Evolutionary conservation across 495 filamentous ascomycete species (phyloP).

Genomic region (Aspergillus steynii): DNA sequence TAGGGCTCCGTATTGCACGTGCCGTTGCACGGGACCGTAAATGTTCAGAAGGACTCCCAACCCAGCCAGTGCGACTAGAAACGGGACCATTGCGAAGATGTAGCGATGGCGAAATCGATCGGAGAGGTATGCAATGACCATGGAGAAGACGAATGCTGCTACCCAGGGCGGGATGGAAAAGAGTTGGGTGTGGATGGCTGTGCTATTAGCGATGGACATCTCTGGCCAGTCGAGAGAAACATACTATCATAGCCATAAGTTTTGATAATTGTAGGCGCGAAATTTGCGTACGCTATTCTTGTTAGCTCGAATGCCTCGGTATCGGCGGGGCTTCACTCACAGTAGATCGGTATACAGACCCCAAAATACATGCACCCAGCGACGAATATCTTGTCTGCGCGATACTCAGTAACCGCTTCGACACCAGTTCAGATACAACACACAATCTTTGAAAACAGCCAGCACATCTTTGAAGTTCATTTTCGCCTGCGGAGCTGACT

Average conservation of each 20-base stretch:
- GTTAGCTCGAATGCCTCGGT: constrained; percentile 1
- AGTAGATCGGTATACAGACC: constrained; percentile 86
- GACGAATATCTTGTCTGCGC: constrained; percentile 62
- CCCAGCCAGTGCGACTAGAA: constrained; percentile 64
- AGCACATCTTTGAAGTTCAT: constrained; percentile 67
- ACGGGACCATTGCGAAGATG: constrained; percentile 65
- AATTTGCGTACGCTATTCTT: constrained; percentile 61
- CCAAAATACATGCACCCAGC: constrained; percentile 85
- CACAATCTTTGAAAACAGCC: constrained; percentile 72
- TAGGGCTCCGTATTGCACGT: constrained; percentile 70
- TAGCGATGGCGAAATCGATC: constrained; percentile 75
- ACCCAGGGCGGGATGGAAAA: constrained; percentile 86
- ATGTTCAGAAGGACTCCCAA: constrained; percentile 70
- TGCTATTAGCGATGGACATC: constrained; percentile 17
- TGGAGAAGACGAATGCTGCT: constrained; percentile 71
- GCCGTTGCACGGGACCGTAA: constrained; percentile 52
- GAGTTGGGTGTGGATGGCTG: constrained; percentile 72
- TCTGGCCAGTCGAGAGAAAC: constrained; percentile 10
- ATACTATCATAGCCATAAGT: constrained; percentile 59
- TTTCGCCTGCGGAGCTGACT: constrained; percentile 61
- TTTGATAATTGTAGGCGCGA: constrained; percentile 74
- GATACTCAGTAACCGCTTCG: constrained; percentile 6
- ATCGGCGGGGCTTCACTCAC: constrained; percentile 32
- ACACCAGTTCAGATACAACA: constrained; percentile 24
- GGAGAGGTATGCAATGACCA: constrained; percentile 66